Percentiles rank a stretch among this genome's conserved stretches.
These are phyloP conservation scores for Clarireedia sp. DNA, from an alignment of 2,329 filamentous ascomycete species.

Conservation along the genomic window DNA sequence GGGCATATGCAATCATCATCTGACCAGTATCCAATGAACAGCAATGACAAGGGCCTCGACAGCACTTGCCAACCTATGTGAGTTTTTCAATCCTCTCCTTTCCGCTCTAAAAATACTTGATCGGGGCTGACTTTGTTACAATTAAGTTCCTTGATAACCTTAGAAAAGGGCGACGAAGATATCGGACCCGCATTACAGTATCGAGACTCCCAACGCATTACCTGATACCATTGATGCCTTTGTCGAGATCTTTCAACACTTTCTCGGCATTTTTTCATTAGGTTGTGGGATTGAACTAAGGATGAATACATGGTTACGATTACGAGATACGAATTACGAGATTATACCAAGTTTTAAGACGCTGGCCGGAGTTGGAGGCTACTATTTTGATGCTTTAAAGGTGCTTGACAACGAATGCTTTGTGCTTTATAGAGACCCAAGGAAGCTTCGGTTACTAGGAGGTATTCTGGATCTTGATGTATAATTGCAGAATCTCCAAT, in stretches of 20 bases:
- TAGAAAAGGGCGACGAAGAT: constrained; percentile 2
- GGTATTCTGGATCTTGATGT: too few species aligned
- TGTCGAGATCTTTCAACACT: background rate
- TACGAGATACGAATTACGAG: too few species aligned
- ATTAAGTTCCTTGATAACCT: constrained; percentile 1
- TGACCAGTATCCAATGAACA: background rate
- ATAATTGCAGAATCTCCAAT: too few species aligned
- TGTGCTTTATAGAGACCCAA: too few species aligned
- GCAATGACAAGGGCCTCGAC: background rate
- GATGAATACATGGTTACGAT: too few species aligned
- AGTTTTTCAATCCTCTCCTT: background rate
- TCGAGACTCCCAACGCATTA: background rate
- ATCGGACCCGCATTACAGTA: background rate
- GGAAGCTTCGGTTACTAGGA: too few species aligned
- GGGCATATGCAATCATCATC: background rate
- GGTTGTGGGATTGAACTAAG: too few species aligned
- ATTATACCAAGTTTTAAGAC: too few species aligned
- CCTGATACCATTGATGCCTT: background rate
- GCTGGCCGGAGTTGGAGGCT: too few species aligned
- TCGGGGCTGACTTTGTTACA: background rate
- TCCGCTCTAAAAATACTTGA: background rate
- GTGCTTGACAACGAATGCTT: too few species aligned
- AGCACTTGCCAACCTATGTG: background rate
- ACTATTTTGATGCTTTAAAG: too few species aligned
- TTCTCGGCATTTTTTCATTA: background rate